phyloP scores from a whole-genome alignment of 768 basidiomycete species.

The Rhodocollybia butyracea region DNA sequence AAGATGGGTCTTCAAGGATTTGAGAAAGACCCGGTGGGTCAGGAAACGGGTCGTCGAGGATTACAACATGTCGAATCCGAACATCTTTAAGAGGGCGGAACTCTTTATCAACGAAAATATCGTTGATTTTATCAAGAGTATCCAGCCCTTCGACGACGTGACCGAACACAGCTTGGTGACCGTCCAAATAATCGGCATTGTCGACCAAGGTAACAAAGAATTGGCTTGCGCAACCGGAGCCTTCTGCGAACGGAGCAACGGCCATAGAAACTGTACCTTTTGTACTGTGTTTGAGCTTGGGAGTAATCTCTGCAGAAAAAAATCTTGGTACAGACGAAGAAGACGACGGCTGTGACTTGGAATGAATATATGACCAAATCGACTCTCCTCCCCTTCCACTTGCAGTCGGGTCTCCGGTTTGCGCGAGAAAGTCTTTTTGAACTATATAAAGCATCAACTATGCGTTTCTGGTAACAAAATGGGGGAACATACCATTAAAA shows the following conservation, averaged over 20 bases:
- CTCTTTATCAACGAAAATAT: slow-evolving; percentile 84
- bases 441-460: slow-evolving; percentile 44
- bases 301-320: slow-evolving; percentile 79
- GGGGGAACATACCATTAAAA: slow-evolving; percentile 79
- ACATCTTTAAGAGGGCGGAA: slow-evolving; percentile 93
- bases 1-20: slow-evolving; percentile 77
- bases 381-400: slow-evolving; percentile 93
- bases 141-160: slow-evolving; percentile 94
- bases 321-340: slow-evolving; percentile 57
- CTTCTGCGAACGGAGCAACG: slow-evolving; percentile 76
- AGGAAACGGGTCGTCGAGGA: slow-evolving; percentile 94
- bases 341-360: slow-evolving; percentile 15
- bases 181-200: slow-evolving; percentile 92
- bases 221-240: slow-evolving; percentile 89
- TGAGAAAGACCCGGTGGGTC: slow-evolving; percentile 72
- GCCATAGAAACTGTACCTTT: slow-evolving; percentile 98
- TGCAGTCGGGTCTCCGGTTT: slow-evolving; percentile 94
- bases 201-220: slow-evolving; percentile 95
- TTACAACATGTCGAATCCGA: slow-evolving; percentile 91
- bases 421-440: slow-evolving; percentile 95
- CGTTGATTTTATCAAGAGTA: slow-evolving; percentile 89
- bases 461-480: neutral
- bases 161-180: slow-evolving; percentile 90
- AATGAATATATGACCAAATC: slow-evolving; percentile 73
- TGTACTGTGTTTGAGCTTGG: slow-evolving; percentile 77